Conservation (phyloP, 1,284 basidiomycete species). For the Heterobasidion annosum region DNA sequence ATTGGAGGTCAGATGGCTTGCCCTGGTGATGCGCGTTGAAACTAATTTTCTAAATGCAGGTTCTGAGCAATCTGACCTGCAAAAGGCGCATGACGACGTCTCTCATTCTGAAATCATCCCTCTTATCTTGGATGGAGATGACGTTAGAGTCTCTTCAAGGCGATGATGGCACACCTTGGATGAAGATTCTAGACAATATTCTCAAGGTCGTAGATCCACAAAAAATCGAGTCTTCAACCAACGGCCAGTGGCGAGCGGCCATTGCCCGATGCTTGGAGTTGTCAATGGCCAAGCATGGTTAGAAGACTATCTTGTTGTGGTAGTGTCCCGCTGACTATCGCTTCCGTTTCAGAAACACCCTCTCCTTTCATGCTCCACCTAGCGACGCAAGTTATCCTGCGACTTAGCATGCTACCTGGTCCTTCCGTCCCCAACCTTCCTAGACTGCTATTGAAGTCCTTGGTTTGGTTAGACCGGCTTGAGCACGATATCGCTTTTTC, state of each 20-base stretch:
- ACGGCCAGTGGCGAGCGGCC: slow-evolving; percentile 45
- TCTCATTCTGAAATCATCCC: slow-evolving; percentile 56
- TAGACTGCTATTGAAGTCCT: slow-evolving; percentile 24
- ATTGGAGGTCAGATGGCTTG: slow-evolving; percentile 45
- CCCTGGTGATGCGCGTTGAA: slow-evolving; percentile 5
- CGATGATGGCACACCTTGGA: slow-evolving; percentile 52
- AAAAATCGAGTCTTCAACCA: slow-evolving; percentile 41
- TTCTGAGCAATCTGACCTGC: slow-evolving; percentile 64
- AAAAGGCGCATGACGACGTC: slow-evolving; percentile 59
- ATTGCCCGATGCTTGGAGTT: slow-evolving; percentile 40
- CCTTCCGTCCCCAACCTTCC: slow-evolving; percentile 17
- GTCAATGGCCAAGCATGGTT: background rate
- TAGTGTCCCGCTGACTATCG: slow-evolving; percentile 1
- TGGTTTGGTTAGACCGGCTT: slow-evolving; percentile 24
- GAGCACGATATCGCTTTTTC: slow-evolving; percentile 23
- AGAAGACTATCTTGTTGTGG: background rate
- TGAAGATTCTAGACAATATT: slow-evolving; percentile 65
- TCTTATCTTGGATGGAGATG: slow-evolving; percentile 76
- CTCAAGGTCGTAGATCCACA: slow-evolving; percentile 34
- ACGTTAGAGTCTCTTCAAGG: slow-evolving; percentile 37
- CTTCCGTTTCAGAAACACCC: slow-evolving; percentile 1
- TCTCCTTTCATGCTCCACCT: slow-evolving; percentile 7
- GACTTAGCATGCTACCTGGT: slow-evolving; percentile 29
- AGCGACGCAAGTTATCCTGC: slow-evolving; percentile 22
- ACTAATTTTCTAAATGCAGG: slow-evolving; percentile 25